A percentile compares a stretch with the other conserved stretches of the same genome.
phyloP scores from a whole-genome alignment of 73 alveolate species.

The Paramecium sexaurelia region DNA sequence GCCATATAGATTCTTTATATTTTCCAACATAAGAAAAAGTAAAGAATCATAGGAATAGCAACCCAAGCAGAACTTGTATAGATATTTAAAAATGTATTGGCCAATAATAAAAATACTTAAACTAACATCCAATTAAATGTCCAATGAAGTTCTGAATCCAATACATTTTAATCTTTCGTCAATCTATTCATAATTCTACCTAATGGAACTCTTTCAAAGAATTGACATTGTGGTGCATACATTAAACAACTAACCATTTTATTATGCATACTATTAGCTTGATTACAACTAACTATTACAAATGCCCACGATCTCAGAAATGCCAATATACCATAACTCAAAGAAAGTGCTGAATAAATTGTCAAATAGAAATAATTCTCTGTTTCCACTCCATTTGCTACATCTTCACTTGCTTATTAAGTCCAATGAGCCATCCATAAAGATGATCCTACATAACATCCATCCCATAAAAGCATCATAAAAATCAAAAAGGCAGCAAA shows the following conservation, averaged over 20 bases:
- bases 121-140: conserved; percentile 20
- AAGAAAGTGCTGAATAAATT: conserved; percentile 11
- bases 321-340: conserved; percentile 55
- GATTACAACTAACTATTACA: background rate
- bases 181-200: conserved; percentile 94
- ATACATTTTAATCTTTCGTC: conserved; percentile 80
- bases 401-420: background rate
- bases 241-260: conserved; percentile 71
- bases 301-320: conserved; percentile 20
- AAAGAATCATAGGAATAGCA: conserved; percentile 7
- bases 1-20: conserved; percentile 67
- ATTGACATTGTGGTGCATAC: conserved; percentile 92
- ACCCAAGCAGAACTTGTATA: conserved; percentile 58
- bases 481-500: background rate
- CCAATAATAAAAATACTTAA: background rate
- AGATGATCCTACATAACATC: conserved; percentile 28
- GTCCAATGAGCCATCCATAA: conserved; percentile 67
- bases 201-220: conserved; percentile 95
- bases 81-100: conserved; percentile 32
- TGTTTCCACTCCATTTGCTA: background rate
- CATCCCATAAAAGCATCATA: background rate
- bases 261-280: conserved; percentile 69
- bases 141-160: conserved; percentile 61
- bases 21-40: conserved; percentile 42
- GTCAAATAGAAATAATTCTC: background rate